phyloP scores from a whole-genome alignment of 768 basidiomycete genomes.

The Cystofilobasidium capitatum region DNA sequence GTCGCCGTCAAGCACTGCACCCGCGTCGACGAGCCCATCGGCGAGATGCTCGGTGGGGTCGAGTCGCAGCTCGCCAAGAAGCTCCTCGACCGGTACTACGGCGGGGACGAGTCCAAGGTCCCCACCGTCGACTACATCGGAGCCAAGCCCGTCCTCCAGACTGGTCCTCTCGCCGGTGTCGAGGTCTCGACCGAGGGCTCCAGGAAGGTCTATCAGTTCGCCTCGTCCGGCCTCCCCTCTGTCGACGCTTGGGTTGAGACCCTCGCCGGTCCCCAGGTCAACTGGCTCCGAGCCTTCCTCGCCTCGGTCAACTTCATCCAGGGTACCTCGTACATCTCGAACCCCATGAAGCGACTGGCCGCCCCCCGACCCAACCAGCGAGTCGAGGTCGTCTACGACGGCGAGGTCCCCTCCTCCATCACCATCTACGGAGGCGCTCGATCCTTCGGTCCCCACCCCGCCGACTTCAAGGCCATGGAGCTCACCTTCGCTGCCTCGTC shows the following conservation, averaged over 20 bases:
- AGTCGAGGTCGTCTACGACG: constrained; percentile 51
- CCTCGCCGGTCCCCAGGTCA: constrained; percentile 68
- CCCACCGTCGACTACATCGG: constrained; percentile 80
- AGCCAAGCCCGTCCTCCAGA: constrained; percentile 44
- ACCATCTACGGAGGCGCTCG: constrained; percentile 68
- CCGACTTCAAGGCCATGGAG: constrained; percentile 72
- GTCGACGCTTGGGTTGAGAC: constrained; percentile 67
- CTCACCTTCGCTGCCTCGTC: constrained; percentile 52
- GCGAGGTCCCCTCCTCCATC: constrained; percentile 45
- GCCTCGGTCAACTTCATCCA: constrained; percentile 75
- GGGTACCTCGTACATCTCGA: constrained; percentile 72
- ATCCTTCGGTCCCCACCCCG: constrained; percentile 62
- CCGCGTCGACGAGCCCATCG: constrained; percentile 86
- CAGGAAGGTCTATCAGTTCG: constrained; percentile 42
- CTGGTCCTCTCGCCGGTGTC: constrained; percentile 40
- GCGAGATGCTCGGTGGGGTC: constrained; percentile 81
- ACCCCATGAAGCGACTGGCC: constrained; percentile 78
- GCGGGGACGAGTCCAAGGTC: constrained; percentile 60
- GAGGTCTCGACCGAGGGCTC: constrained; percentile 46
- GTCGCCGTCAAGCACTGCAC: constrained; percentile 81
- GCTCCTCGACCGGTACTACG: constrained; percentile 68
- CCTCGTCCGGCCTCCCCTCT: constrained; percentile 47
- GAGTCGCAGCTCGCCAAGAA: constrained; percentile 64
- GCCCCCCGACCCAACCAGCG: constrained; percentile 70
- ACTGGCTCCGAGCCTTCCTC: constrained; percentile 78